Evolutionary conservation across 441 rosid species (phyloP).

Genomic region (Erodium moschatum): DNA sequence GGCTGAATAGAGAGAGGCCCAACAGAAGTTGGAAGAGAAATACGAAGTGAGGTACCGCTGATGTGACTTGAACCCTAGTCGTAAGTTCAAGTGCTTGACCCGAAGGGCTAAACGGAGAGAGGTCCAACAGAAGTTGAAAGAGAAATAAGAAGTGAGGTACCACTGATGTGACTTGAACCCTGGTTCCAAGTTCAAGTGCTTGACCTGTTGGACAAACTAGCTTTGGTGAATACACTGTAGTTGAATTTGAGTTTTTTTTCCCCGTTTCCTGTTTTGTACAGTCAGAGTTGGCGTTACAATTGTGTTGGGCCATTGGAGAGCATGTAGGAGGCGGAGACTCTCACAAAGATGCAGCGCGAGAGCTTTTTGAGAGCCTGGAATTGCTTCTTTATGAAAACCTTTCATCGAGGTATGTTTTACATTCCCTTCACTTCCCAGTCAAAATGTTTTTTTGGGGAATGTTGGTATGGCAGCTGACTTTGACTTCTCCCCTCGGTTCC

Average conservation of each 20-base stretch:
- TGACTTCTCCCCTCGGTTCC: constrained; percentile 16
- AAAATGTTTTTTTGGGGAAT: neutral
- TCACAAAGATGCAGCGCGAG: constrained; percentile 89
- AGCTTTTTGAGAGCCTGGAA: constrained; percentile 89
- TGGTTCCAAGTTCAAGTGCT: no score
- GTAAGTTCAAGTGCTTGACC: no score
- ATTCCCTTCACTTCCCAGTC: constrained; percentile 4
- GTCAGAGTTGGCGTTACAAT: constrained; percentile 82
- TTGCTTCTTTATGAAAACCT: constrained; percentile 87
- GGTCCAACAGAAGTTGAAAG: no score
- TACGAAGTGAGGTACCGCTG: no score
- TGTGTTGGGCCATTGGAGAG: constrained; percentile 98
- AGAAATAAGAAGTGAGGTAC: no score
- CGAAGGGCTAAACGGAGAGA: no score
- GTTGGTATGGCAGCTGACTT: constrained; percentile 13
- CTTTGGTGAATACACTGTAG: no score
- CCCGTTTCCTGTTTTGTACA: constrained; percentile 22
- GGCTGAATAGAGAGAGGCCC: no score
- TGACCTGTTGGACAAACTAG: no score
- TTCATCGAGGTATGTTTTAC: constrained; percentile 54
- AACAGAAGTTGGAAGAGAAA: no score
- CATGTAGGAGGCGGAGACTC: constrained; percentile 87
- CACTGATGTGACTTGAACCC: no score
- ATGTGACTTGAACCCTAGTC: no score
- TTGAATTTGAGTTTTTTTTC: constrained; percentile 3